Base-by-base conservation (phyloP, 352 stramenopile species). In the Pythium periplocum region DNA sequence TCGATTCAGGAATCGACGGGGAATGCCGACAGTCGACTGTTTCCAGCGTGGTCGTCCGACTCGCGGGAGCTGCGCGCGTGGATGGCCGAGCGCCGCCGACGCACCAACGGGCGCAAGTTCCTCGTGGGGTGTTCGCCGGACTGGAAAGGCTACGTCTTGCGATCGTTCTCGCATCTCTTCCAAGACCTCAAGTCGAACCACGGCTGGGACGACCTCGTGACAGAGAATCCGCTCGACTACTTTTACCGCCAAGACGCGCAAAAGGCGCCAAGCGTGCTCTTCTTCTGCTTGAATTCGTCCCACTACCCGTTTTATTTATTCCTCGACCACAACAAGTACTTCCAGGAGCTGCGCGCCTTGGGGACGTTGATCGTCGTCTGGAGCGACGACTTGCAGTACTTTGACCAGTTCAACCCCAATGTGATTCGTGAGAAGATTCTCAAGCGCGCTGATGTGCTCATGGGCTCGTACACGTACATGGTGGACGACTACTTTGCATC, bases 271-370 rank as follows among this genome's bases (percentile, higher is more conserved):
- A 86, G 71, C 45, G 78, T 81, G 53, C 60, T 91, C 43, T 64
- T 91, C 45, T 91, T 91, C 52, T 91, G 81, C 17, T 55, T 91
- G n/a, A 87, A 81, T 57, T 90, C 74, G 56, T 85, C 82, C 57
- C 68, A 75, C 38, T 78, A 82, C 43, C 73, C 69, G 9, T 80
- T 88, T 68, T 68, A 79, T 57, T 55, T 87, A 48, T 65, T 91
- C 36, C 71, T 86, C 45, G 51, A 82, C 31, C 68, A 87, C 61
- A 78, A 61, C 44, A 59, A 61, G 17, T 87, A 89, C 55, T 91
- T 91, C 51, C 75, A 84, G 31, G 68, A 87, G 43, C 52, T 91
- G 38, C 75, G 81, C 4, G 62, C 65, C 17, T 62, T 83, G n/a
- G 81, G 81, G 30, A 89, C 75, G 43, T 65, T 91, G 8, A 68